Conservation (phyloP, 257 asterid genomes). For the Ilex asprella region DNA sequence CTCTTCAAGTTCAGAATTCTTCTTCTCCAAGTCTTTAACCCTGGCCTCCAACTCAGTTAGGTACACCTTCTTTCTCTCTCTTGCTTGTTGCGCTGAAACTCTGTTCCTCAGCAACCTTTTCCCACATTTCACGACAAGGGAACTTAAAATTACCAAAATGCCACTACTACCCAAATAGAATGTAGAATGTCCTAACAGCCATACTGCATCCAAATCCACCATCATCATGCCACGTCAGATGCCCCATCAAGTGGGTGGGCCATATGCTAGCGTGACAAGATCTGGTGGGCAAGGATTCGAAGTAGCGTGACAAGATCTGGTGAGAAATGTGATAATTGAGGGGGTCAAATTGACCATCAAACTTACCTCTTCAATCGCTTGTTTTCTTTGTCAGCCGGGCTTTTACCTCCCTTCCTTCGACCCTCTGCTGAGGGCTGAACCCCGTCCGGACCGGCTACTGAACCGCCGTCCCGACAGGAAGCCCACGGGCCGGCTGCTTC, state of each 20-base stretch:
- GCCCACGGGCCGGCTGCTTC: conserved; percentile 48
- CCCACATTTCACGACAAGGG: not conserved
- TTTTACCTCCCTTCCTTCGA: conserved; percentile 76
- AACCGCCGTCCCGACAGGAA: conserved; percentile 53
- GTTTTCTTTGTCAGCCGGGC: conserved; percentile 93
- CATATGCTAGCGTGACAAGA: too few species aligned
- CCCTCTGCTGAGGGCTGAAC: conserved; percentile 54
- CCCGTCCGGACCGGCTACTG: conserved; percentile 30
- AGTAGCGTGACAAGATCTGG: too few species aligned
- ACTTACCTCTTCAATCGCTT: conserved; percentile 82
- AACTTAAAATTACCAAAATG: too few species aligned
- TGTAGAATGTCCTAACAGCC: too few species aligned
- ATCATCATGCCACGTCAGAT: not conserved
- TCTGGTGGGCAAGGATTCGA: too few species aligned
- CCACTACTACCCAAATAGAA: too few species aligned
- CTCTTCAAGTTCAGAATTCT: conserved; percentile 95
- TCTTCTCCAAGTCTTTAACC: conserved; percentile 83
- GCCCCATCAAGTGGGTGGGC: not conserved
- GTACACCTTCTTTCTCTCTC: conserved; percentile 98
- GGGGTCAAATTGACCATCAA: not conserved
- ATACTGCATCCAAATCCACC: too few species aligned
- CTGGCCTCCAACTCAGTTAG: conserved; percentile 80
- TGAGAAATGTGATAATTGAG: not conserved
- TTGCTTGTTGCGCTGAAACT: conserved; percentile 99
- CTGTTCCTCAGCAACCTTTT: conserved; percentile 91